Evolutionary conservation across 2,329 filamentous ascomycete genomes (phyloP).

Genomic region (Colletotrichum sp.): DNA sequence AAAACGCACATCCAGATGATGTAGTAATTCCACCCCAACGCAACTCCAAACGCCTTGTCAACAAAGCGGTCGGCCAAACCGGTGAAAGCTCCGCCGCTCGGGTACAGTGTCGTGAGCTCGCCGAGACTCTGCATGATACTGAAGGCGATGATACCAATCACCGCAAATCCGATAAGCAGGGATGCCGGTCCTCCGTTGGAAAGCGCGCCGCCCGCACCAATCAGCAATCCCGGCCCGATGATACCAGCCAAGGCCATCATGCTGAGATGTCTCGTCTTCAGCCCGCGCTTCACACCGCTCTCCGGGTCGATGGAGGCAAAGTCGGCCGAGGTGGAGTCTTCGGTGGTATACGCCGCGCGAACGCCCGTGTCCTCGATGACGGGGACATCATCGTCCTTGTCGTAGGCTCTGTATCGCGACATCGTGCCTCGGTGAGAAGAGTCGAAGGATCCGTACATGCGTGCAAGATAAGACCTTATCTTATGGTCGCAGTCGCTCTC

Average conservation of each 20-base stretch:
- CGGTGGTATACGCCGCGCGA: not conserved
- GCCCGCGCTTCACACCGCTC: slow-evolving; percentile 70
- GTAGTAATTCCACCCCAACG: slow-evolving; percentile 75
- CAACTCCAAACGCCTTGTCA: slow-evolving; percentile 71
- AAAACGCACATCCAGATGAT: slow-evolving; percentile 71
- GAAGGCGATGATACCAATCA: slow-evolving; percentile 73
- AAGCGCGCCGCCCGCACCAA: slow-evolving; percentile 74
- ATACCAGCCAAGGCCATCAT: slow-evolving; percentile 70
- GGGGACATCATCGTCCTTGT: slow-evolving; percentile 11
- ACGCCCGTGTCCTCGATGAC: not conserved
- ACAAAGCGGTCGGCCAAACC: slow-evolving; percentile 73
- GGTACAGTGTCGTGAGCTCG: slow-evolving; percentile 76
- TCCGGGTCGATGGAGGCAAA: slow-evolving; percentile 60
- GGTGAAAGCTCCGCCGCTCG: slow-evolving; percentile 74
- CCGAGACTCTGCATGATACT: slow-evolving; percentile 76
- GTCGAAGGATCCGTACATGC: not conserved
- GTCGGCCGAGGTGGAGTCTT: slow-evolving; percentile 36
- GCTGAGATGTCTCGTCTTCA: slow-evolving; percentile 70
- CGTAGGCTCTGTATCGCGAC: slow-evolving; percentile 14
- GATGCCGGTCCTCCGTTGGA: slow-evolving; percentile 73
- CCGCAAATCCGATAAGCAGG: slow-evolving; percentile 73
- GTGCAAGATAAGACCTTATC: not conserved
- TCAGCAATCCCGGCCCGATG: slow-evolving; percentile 73
- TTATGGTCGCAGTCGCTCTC: not conserved
- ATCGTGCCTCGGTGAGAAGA: not conserved